Percentiles rank a stretch among this genome's conserved stretches.
Conservation (phyloP, 1,284 basidiomycete species). For the Bjerkandera adusta region DNA sequence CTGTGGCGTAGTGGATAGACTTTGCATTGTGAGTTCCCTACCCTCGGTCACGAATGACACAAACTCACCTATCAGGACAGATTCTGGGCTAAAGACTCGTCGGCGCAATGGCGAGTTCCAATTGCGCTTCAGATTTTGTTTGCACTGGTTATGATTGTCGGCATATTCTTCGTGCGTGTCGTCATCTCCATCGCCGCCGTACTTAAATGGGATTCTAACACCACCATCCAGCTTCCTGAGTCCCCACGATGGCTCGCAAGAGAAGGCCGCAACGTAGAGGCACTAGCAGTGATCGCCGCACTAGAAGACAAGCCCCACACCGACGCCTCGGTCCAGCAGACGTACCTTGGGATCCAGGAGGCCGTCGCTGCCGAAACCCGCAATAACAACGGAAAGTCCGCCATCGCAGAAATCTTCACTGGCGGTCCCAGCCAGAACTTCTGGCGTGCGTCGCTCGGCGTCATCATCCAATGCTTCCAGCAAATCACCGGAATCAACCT, state of each 20-base stretch:
- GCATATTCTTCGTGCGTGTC: constrained; percentile 50
- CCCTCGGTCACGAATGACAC: background rate
- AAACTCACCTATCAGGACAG: too few species aligned
- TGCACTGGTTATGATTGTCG: constrained; percentile 57
- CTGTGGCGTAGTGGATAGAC: constrained; percentile 64
- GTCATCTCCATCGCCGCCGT: background rate
- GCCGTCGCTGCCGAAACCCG: constrained; percentile 36
- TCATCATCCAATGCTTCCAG: constrained; percentile 69
- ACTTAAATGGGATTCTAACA: too few species aligned
- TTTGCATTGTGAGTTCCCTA: constrained; percentile 52
- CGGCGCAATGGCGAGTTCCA: constrained; percentile 69
- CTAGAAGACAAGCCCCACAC: constrained; percentile 54
- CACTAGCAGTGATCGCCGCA: constrained; percentile 61
- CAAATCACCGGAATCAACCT: constrained; percentile 67
- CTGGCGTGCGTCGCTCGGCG: constrained; percentile 54
- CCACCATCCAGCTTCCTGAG: constrained; percentile 69
- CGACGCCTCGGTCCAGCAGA: constrained; percentile 50
- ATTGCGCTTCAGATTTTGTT: constrained; percentile 67
- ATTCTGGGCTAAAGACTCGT: constrained; percentile 49
- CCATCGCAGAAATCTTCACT: constrained; percentile 53
- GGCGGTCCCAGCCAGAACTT: constrained; percentile 64
- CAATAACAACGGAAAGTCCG: constrained; percentile 23
- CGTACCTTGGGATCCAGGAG: constrained; percentile 54
- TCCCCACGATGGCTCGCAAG: constrained; percentile 73
- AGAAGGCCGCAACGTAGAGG: constrained; percentile 58